These are phyloP conservation scores for Aphanomyces invadans DNA, from an alignment of 352 stramenopile species.

Conservation along the genomic window DNA sequence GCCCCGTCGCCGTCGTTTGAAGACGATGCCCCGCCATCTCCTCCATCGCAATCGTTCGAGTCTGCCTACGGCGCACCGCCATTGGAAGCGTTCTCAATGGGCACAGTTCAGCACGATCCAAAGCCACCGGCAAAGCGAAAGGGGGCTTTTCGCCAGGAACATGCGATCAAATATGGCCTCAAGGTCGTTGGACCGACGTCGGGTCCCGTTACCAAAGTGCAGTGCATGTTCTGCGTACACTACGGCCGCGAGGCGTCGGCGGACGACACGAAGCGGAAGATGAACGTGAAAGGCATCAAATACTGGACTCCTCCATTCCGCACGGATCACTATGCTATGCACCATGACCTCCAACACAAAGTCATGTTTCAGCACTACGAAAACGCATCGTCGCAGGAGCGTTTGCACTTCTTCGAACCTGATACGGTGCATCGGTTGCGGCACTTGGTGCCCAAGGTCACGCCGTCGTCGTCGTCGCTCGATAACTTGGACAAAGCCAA, in stretches of 20 bases:
- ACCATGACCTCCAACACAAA: constrained; percentile 18
- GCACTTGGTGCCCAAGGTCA: background rate
- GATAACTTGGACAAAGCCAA: background rate
- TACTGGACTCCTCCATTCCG: constrained; percentile 23
- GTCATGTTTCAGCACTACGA: constrained; percentile 18
- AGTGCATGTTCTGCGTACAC: constrained; percentile 24
- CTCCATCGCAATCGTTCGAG: background rate
- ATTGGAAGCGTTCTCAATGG: background rate
- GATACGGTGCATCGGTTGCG: constrained; percentile 15
- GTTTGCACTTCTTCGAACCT: constrained; percentile 16
- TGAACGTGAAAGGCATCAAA: constrained; percentile 19
- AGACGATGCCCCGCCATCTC: background rate
- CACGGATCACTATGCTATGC: constrained; percentile 21
- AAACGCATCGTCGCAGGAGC: background rate
- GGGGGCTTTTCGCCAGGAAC: constrained; percentile 5
- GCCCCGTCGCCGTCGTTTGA: background rate
- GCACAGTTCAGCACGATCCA: background rate
- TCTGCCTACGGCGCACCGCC: background rate
- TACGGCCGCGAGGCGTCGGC: constrained; percentile 19
- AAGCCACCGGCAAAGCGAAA: constrained; percentile 9
- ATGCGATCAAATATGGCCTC: constrained; percentile 20
- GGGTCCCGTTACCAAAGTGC: constrained; percentile 16
- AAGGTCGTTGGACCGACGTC: constrained; percentile 1
- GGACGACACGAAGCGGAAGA: constrained; percentile 12
- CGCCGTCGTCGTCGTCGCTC: background rate